Conservation (phyloP, 164 flowering plant species). For the Umbilicus rupestris region DNA sequence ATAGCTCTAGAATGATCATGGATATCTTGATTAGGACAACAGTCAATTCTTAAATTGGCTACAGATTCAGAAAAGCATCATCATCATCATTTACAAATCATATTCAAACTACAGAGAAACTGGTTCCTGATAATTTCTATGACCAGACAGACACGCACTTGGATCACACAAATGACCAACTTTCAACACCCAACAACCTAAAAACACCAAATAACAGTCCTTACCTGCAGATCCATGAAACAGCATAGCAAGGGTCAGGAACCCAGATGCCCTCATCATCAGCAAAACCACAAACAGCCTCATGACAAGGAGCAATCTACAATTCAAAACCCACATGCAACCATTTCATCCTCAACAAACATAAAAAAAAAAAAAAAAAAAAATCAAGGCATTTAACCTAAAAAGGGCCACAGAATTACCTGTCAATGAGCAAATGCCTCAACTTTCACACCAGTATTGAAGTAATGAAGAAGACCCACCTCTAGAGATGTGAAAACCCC, state of each 20-base stretch:
- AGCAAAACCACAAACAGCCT: conserved; percentile 1
- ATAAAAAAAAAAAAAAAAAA: not conserved
- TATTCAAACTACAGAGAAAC: too few relatives aligned
- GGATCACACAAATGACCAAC: not conserved
- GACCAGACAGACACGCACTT: not conserved
- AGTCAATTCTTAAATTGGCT: too few relatives aligned
- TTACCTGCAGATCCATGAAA: conserved; percentile 7
- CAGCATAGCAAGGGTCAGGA: not conserved
- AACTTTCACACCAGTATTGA: not conserved
- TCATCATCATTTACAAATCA: too few relatives aligned
- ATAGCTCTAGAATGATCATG: too few relatives aligned
- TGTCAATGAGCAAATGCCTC: not conserved
- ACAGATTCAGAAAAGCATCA: too few relatives aligned
- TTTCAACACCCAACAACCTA: not conserved
- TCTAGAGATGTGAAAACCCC: not conserved
- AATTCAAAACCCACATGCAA: conserved; percentile 6
- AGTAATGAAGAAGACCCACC: not conserved
- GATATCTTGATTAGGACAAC: too few relatives aligned
- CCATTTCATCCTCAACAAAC: not conserved
- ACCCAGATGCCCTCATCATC: conserved; percentile 1
- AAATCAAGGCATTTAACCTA: not conserved
- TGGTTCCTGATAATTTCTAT: not conserved
- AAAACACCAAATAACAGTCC: not conserved
- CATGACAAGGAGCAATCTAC: not conserved
- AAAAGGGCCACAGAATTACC: not conserved